Evolutionary conservation across 2,329 filamentous ascomycete species (phyloP).

Genomic region (Didymella keratinophila): DNA sequence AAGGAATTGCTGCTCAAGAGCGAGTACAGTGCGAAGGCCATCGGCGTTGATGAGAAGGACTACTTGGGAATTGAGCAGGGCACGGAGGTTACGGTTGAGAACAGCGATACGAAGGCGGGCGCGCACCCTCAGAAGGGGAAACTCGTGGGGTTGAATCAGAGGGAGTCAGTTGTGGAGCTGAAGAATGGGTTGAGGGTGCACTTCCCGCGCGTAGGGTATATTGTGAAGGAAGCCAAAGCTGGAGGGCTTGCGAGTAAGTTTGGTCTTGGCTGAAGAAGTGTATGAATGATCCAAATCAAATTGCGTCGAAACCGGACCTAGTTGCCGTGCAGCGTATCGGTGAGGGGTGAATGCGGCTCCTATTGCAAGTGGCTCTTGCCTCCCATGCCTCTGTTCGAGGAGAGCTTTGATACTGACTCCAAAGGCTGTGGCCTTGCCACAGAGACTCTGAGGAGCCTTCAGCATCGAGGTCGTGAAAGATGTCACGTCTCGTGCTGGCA

Average conservation of each 20-base stretch:
- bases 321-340: too few species aligned
- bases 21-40: conserved; percentile 1
- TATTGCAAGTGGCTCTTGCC: too few species aligned
- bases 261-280: background rate
- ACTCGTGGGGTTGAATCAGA: conserved; percentile 11
- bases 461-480: too few species aligned
- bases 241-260: background rate
- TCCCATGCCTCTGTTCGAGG: too few species aligned
- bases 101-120: conserved; percentile 9
- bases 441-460: too few species aligned
- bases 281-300: too few species aligned
- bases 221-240: conserved; percentile 11
- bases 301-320: too few species aligned
- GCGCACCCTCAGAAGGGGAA: conserved; percentile 17
- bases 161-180: conserved; percentile 8
- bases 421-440: too few species aligned
- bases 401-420: too few species aligned
- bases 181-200: conserved; percentile 13
- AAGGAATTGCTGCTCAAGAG: background rate
- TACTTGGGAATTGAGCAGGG: conserved; percentile 6
- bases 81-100: conserved; percentile 6
- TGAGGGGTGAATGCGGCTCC: too few species aligned
- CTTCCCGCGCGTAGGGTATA: conserved; percentile 15
- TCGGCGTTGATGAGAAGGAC: conserved; percentile 13
- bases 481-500: too few species aligned